Percentiles rank a stretch among this genome's conserved stretches.
These are phyloP conservation scores for Parmales sp. DNA, from an alignment of 108 stramenopile genomes.

Conservation along the genomic window DNA sequence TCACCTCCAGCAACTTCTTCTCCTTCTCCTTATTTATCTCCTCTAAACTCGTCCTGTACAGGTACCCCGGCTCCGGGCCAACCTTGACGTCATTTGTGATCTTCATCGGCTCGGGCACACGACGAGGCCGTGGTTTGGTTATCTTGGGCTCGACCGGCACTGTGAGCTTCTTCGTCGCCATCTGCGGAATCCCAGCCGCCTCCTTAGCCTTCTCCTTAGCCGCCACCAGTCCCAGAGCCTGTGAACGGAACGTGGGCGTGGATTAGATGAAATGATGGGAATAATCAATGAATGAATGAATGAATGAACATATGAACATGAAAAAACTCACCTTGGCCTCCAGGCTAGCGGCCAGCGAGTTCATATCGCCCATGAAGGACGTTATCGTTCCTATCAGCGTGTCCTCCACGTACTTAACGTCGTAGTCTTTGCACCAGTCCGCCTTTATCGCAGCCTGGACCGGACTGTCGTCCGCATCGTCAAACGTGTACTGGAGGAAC, in stretches of 20 bases:
- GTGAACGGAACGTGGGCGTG: neutral
- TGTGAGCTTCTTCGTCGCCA: slow-evolving; percentile 23
- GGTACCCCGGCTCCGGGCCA: slow-evolving; percentile 11
- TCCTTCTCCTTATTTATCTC: slow-evolving; percentile 19
- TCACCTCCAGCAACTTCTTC: too few relatives aligned
- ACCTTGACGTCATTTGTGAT: slow-evolving; percentile 25
- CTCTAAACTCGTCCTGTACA: slow-evolving; percentile 13
- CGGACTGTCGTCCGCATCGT: neutral
- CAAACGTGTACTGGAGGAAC: slow-evolving; percentile 34
- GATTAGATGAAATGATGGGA: neutral
- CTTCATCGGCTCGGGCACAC: slow-evolving; percentile 39
- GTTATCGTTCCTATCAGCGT: neutral
- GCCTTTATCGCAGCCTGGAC: neutral
- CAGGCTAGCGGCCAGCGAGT: neutral
- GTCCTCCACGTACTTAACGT: slow-evolving; percentile 2
- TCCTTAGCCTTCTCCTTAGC: slow-evolving; percentile 21
- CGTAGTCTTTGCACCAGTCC: neutral
- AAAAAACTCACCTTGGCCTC: neutral
- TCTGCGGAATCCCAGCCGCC: slow-evolving; percentile 15
- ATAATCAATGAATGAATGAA: neutral
- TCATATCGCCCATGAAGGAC: too few relatives aligned
- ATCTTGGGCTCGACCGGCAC: slow-evolving; percentile 21
- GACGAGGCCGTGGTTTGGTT: slow-evolving; percentile 20
- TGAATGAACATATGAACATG: too few relatives aligned
- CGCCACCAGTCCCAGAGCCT: slow-evolving; percentile 15